Conservation (phyloP, 2,329 filamentous ascomycete genomes). For the Pochonia chlamydosporia region DNA sequence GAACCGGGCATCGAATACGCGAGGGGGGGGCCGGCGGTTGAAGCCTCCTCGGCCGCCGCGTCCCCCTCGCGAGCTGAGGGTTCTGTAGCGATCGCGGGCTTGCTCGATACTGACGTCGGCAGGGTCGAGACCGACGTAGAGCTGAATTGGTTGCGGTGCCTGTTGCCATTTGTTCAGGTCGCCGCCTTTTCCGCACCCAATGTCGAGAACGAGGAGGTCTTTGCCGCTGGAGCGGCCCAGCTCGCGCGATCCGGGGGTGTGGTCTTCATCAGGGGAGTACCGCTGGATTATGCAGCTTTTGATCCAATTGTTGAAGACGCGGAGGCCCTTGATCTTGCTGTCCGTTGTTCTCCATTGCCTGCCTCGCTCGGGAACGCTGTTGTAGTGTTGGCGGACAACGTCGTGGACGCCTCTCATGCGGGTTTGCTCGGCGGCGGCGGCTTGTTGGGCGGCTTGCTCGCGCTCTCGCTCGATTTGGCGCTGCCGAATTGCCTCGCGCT, state of each 20-base stretch:
- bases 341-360: constrained; percentile 93
- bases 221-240: constrained; percentile 45
- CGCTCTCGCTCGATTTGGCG: constrained; percentile 53
- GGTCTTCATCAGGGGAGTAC: constrained; percentile 78
- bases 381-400: constrained; percentile 90
- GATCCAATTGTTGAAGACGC: constrained; percentile 98
- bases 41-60: constrained; percentile 48
- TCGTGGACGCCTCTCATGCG: constrained; percentile 60
- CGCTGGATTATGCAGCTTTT: constrained; percentile 97
- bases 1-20: constrained; percentile 80
- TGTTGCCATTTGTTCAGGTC: constrained; percentile 95
- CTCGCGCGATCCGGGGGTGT: constrained; percentile 54
- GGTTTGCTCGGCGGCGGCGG: constrained; percentile 30
- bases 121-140: constrained; percentile 92
- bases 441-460: constrained; percentile 30
- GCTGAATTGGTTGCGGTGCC: constrained; percentile 80
- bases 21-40: constrained; percentile 41
- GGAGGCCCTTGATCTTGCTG: constrained; percentile 88
- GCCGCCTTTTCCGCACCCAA: constrained; percentile 95
- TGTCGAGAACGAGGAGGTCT: constrained; percentile 77
- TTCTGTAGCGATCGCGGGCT: constrained; percentile 74
- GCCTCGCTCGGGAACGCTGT: constrained; percentile 87
- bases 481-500: constrained; percentile 62
- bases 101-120: constrained; percentile 90
- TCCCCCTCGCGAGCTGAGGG: constrained; percentile 58